Evolutionary conservation across 2,329 filamentous ascomycete species (phyloP), one percentile per base, ranked within the genome.

Genomic region (Pseudocercospora eumusae): DNA sequence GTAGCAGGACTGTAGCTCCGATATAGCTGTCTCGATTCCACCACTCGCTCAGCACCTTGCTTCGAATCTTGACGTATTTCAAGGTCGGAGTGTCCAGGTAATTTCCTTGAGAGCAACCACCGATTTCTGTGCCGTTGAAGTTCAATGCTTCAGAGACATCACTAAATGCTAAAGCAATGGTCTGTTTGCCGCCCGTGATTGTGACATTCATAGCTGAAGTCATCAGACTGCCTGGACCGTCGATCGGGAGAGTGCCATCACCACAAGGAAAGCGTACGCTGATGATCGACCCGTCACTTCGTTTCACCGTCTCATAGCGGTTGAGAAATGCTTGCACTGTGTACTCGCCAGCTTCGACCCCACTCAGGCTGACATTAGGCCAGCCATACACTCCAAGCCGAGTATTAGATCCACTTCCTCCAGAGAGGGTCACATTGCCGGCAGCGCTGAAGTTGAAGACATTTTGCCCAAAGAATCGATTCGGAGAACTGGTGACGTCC

Each of bases 41-140:
- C 50, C 75, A 77, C 1, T 70, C 62, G 68, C 73, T 75, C 27
- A 77, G 63, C 33, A 68, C 69, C n/a, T 72, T 62, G 59, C 75
- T 77, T 21, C 74, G 74, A 15, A 77, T 76, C 64, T 77, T 78
- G 66, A 77, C 55, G 54, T 75, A 64, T 59, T 76, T 77, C 2
- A 77, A 57, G 3, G 61, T 61, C 6, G 72, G 67, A 0, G 71
- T 75, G 27, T 77, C 75, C 28, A 67, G 63, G 56, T 77, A 77
- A 58, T 77, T 78, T n/a, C 74, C 75, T 57, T 78, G 76, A 20
- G 69, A 63, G 62, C 76, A 77, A 3, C 74, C 74, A 1, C 76
- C 75, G 28, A 76, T 75, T 59, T 77, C 76, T 6, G 64, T 71
- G 3, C 75, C 75, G 15, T 64, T 68, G 57, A 74, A 73, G 0